Evolutionary conservation across 164 flowering plant species (phyloP).

Genomic region (Nymphaea colorata): DNA sequence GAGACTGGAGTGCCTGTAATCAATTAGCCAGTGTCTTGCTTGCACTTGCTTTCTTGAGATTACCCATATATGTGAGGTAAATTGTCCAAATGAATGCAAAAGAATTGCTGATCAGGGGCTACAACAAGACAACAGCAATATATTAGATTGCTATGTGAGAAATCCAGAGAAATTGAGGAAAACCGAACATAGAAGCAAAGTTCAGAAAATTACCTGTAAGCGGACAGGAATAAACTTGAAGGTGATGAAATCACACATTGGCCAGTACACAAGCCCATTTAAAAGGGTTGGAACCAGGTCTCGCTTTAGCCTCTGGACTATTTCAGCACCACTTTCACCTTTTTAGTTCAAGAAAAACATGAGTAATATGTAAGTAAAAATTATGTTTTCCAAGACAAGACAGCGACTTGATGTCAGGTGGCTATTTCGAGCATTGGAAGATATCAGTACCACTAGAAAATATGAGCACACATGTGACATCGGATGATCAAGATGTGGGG

Average conservation of each 20-base stretch:
- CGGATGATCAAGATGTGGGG: no score
- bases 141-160: not conserved
- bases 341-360: not conserved
- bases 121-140: constrained; percentile 17
- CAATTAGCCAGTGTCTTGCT: constrained; percentile 6
- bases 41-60: constrained; percentile 40
- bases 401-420: not conserved
- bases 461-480: no score
- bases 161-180: not conserved
- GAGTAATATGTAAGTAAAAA: not conserved
- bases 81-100: constrained; percentile 81
- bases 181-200: not conserved
- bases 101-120: constrained; percentile 73
- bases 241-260: constrained; percentile 71
- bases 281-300: constrained; percentile 66
- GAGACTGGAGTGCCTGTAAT: not conserved
- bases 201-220: constrained; percentile 43
- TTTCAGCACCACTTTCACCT: constrained; percentile 48
- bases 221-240: constrained; percentile 72
- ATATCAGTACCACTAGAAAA: no score
- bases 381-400: not conserved
- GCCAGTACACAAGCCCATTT: constrained; percentile 70
- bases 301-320: constrained; percentile 66
- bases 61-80: constrained; percentile 87
- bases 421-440: no score